Base-by-base conservation (phyloP, 176 grass and related monocot species). In the Lolium perenne region DNA sequence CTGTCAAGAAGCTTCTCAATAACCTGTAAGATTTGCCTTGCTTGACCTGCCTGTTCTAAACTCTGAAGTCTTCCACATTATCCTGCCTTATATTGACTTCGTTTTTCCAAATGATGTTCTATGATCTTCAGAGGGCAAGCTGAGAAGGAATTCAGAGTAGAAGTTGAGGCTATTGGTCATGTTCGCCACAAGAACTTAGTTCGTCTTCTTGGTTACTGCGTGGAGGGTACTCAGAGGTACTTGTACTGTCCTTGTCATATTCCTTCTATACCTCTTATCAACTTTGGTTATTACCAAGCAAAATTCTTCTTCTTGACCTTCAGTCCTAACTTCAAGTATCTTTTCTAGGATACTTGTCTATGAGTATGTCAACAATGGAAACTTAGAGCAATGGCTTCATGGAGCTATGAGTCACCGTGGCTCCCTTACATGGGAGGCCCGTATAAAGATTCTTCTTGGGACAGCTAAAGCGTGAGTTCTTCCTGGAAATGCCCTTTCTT, bases 81-180 rank as follows among this genome's bases (percentile, higher is more conserved):
- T 78, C 45, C n/a, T 61, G 45, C 74, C 73, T 84, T 32, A 12
- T 73, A 60, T n/a, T 58, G 38, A 7, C 38, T 47, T 74, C 29
- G 13, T 9, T 79, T 66, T 59, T 80, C 13, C 74, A 38, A 67
- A 61, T 72, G 18, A 82, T 85, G 48, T 81, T 63, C 46, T 83
- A 26, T 53, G 29, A 79, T 80, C 70, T 80, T 14, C 72, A 95
- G 94, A 73, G 94, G 94, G 40, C 94, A 95, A 87, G 94, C 94
- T 18, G 94, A 95, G 84, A 95, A 95, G 81, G 94, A 95, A 91
- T 95, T 95, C 74, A 83, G 91, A 87, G 94, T 95, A 84, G 94
- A 95, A 91, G 94, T 95, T 87, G 94, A 95, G 78, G 94, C 94
- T 71, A 95, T 95, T 61, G 94, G 94, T 85, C 94, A 95, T 93